A percentile compares a stretch with the other conserved stretches of the same genome.
Evolutionary conservation across 768 basidiomycete genomes (phyloP).

Genomic region (Russula sp.): DNA sequence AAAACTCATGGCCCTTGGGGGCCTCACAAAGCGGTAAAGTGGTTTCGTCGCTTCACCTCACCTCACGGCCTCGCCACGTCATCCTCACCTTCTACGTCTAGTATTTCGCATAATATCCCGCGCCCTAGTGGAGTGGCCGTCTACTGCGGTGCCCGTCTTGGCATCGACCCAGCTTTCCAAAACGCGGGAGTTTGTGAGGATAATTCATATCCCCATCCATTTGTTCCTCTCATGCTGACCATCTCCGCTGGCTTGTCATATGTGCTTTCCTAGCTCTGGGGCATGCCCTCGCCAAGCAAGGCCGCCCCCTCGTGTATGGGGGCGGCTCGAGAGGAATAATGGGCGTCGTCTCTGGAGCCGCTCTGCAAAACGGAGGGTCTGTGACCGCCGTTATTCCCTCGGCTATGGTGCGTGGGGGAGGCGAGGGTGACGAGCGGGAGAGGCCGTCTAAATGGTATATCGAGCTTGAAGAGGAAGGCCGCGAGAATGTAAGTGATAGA

Average conservation of each 20-base stretch:
- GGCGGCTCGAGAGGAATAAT: conserved; percentile 81
- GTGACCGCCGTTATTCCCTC: conserved; percentile 75
- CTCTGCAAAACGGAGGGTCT: conserved; percentile 56
- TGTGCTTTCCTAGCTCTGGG: conserved; percentile 50
- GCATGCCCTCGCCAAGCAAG: conserved; percentile 51
- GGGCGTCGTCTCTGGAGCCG: conserved; percentile 69
- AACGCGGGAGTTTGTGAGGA: conserved; percentile 65
- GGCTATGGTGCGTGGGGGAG: conserved; percentile 63
- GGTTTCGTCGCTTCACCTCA: neutral
- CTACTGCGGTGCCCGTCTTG: conserved; percentile 75
- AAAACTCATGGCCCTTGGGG: neutral
- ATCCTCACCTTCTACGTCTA: neutral
- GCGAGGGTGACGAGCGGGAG: conserved; percentile 41
- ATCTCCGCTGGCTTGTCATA: neutral
- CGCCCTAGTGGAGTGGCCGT: conserved; percentile 51
- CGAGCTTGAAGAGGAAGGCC: conserved; percentile 27
- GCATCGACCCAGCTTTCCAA: conserved; percentile 52
- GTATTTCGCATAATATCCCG: neutral
- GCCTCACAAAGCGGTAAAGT: too few relatives aligned
- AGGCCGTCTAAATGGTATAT: conserved; percentile 15
- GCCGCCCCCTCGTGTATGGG: conserved; percentile 74
- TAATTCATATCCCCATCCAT: neutral
- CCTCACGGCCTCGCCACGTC: neutral
- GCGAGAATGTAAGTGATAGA: conserved; percentile 29
- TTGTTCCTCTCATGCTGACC: neutral